Percentiles rank a stretch among this genome's conserved stretches.
Conservation (phyloP, 345 rosid genomes). For the Carallia brachiata region DNA sequence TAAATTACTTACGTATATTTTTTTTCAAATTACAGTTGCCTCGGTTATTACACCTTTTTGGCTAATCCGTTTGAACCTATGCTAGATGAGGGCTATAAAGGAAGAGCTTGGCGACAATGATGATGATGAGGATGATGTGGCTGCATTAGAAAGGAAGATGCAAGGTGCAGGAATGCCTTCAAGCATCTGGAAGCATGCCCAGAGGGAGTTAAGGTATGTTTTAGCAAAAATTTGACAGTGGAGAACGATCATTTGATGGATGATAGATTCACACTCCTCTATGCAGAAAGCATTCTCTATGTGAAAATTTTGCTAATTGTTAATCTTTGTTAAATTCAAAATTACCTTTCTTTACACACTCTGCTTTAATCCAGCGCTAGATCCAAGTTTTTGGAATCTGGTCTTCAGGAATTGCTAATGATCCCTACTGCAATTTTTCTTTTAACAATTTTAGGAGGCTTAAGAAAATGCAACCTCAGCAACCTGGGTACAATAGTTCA, state of each 20-base stretch:
- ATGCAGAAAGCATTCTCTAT: not conserved
- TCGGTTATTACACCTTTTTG: conserved; percentile 13
- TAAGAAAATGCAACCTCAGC: conserved; percentile 99
- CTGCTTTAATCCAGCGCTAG: conserved; percentile 1
- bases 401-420: conserved; percentile 6
- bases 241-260: not conserved
- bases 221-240: not conserved
- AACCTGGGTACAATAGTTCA: conserved; percentile 98
- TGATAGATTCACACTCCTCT: not conserved
- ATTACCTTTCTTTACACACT: not conserved
- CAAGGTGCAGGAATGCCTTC: conserved; percentile 95
- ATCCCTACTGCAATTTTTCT: conserved; percentile 3
- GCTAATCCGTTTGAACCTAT: conserved; percentile 16
- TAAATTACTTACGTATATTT: not conserved
- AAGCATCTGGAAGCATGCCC: conserved; percentile 96
- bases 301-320: not conserved
- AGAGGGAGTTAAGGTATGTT: conserved; percentile 84
- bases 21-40: conserved; percentile 3
- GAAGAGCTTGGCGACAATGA: conserved; percentile 99
- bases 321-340: conserved; percentile 1
- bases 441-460: conserved; percentile 63
- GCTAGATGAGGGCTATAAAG: conserved; percentile 97
- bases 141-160: conserved; percentile 93
- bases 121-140: conserved; percentile 98
- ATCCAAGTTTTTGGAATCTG: not conserved